These are phyloP conservation scores for Oryza longistaminata DNA, from an alignment of 176 grass and related monocot species.

Conservation along the genomic window DNA sequence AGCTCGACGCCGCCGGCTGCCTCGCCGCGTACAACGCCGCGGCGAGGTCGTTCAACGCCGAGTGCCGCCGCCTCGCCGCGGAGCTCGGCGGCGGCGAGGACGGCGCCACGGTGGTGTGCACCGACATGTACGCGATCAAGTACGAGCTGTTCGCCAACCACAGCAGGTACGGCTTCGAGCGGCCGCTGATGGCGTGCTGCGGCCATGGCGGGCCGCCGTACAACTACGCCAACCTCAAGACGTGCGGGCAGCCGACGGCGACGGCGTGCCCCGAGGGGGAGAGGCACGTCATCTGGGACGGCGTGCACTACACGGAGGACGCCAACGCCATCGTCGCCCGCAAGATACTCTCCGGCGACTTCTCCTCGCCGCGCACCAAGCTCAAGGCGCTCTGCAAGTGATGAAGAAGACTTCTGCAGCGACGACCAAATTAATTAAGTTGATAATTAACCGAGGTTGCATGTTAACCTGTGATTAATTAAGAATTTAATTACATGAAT, in stretches of 20 bases:
- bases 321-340: constrained; percentile 39
- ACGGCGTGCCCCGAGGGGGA: constrained; percentile 31
- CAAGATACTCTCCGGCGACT: constrained; percentile 39
- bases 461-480: no score
- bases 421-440: no score
- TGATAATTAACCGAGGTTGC: no score
- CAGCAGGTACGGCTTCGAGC: constrained; percentile 31
- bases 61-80: constrained; percentile 20
- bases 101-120: constrained; percentile 27
- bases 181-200: constrained; percentile 50
- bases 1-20: constrained; percentile 37
- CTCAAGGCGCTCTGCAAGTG: constrained; percentile 29
- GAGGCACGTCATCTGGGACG: constrained; percentile 45
- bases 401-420: not conserved
- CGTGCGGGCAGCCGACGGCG: constrained; percentile 30
- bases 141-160: constrained; percentile 45
- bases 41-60: constrained; percentile 29
- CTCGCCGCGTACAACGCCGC: constrained; percentile 31
- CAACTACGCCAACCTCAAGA: constrained; percentile 27
- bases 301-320: constrained; percentile 46
- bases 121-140: constrained; percentile 43
- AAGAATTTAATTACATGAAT: no score
- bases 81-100: not conserved
- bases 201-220: constrained; percentile 42
- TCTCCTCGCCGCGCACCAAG: constrained; percentile 37